phyloP scores from a whole-genome alignment of 2,329 filamentous ascomycete species.

The Colletotrichum falcatum region DNA sequence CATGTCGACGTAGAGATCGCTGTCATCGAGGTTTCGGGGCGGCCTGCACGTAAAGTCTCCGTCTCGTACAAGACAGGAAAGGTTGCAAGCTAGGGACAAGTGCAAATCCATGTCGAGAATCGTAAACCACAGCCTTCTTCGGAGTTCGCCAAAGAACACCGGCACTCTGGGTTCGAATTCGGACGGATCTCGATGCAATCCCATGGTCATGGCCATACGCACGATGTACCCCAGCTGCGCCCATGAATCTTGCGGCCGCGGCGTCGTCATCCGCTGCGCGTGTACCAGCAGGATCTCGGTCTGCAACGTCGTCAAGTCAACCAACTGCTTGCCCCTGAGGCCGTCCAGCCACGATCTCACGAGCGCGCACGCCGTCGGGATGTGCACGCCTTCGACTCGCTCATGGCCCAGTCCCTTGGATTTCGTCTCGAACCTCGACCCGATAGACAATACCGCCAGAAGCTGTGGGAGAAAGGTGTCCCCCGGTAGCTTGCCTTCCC shows the following conservation, averaged over 20 bases:
- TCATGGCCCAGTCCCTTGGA: slow-evolving; percentile 64
- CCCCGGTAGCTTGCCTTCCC: slow-evolving; percentile 59
- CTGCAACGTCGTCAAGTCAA: slow-evolving; percentile 66
- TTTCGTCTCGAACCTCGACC: slow-evolving; percentile 64
- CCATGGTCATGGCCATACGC: slow-evolving; percentile 70
- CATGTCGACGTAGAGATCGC: slow-evolving; percentile 61
- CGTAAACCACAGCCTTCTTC: slow-evolving; percentile 67
- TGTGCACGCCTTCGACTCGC: slow-evolving; percentile 65
- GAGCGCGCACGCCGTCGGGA: slow-evolving; percentile 67
- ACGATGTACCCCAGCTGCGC: slow-evolving; percentile 66
- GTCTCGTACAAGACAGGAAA: slow-evolving; percentile 64
- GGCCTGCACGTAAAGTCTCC: slow-evolving; percentile 66
- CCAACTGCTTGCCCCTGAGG: slow-evolving; percentile 63
- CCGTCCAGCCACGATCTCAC: slow-evolving; percentile 66
- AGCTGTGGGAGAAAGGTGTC: slow-evolving; percentile 67
- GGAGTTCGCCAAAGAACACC: slow-evolving; percentile 64
- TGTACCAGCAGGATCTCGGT: slow-evolving; percentile 66
- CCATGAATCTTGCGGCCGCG: slow-evolving; percentile 64
- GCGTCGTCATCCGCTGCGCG: slow-evolving; percentile 62
- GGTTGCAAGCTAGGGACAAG: slow-evolving; percentile 63
- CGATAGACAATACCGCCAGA: slow-evolving; percentile 64
- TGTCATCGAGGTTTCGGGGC: slow-evolving; percentile 66
- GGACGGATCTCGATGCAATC: slow-evolving; percentile 67
- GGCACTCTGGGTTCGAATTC: slow-evolving; percentile 63
- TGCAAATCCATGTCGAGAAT: slow-evolving; percentile 69